Percentiles rank a stretch among this genome's conserved stretches.
phyloP scores from a whole-genome alignment of 768 basidiomycete species.

The Trametes meyenii region DNA sequence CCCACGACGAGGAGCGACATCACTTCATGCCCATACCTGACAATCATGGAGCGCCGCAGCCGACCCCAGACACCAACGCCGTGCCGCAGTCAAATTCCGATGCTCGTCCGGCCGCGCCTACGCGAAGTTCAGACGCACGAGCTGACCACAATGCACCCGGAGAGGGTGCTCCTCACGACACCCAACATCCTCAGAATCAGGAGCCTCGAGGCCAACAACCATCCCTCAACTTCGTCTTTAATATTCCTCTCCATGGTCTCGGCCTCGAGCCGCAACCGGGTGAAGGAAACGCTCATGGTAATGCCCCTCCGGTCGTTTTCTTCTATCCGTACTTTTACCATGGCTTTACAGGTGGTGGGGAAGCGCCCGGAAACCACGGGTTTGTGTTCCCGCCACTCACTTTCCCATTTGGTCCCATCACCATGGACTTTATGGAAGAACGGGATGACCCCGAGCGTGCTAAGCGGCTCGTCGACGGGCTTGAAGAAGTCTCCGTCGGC shows the following conservation, averaged over 20 bases:
- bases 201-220: conserved; percentile 4
- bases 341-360: conserved; percentile 13
- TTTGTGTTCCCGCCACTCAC: conserved; percentile 34
- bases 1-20: conserved; percentile 27
- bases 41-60: conserved; percentile 15
- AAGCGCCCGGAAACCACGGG: conserved; percentile 12
- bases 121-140: neutral
- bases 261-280: conserved; percentile 8
- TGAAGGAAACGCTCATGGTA: conserved; percentile 23
- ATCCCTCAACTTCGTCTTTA: conserved; percentile 36
- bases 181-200: conserved; percentile 2
- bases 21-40: conserved; percentile 24
- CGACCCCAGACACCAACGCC: neutral
- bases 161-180: neutral
- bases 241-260: conserved; percentile 32
- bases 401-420: conserved; percentile 25
- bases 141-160: neutral
- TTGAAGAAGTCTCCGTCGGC: conserved; percentile 69
- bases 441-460: conserved; percentile 72
- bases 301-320: neutral
- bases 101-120: neutral
- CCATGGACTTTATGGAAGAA: conserved; percentile 33
- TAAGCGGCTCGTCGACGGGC: conserved; percentile 58
- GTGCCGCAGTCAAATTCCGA: neutral
- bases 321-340: conserved; percentile 11